Evolutionary conservation across 495 filamentous ascomycete genomes (phyloP).

Genomic region (Cercophora newfieldiana): DNA sequence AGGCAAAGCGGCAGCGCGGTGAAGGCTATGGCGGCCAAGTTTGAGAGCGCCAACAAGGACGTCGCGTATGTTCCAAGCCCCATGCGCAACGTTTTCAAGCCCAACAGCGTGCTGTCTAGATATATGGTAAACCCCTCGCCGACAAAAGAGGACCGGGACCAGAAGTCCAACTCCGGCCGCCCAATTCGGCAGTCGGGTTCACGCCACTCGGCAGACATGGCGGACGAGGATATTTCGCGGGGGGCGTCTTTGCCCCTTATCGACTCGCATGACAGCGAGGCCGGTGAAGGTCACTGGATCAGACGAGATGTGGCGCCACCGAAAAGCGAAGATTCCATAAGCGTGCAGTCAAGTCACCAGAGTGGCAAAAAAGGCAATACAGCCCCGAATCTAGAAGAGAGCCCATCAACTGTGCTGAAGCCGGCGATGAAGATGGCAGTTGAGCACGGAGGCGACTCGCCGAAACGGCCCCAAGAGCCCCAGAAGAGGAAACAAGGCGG

Average conservation of each 20-base stretch:
- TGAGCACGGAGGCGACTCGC: not conserved
- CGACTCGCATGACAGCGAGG: not conserved
- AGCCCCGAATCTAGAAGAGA: not conserved
- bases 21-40: constrained; percentile 47
- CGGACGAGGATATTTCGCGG: not conserved
- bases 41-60: constrained; percentile 36
- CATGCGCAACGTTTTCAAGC: constrained; percentile 4
- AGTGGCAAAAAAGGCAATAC: not conserved
- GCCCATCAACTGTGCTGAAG: not conserved
- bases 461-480: not conserved
- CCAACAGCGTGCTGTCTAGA: constrained; percentile 29
- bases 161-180: not conserved
- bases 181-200: not conserved
- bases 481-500: not conserved
- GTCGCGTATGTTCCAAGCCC: constrained; percentile 9
- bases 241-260: not conserved
- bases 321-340: not conserved
- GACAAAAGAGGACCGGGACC: not conserved
- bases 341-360: not conserved
- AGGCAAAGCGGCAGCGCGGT: constrained; percentile 32
- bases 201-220: not conserved
- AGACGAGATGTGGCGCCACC: not conserved
- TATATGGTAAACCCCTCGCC: constrained; percentile 31
- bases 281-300: not conserved
- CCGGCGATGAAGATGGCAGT: not conserved